Evolutionary conservation across 257 asterid genomes (phyloP).

Genomic region (Solanum medicagineum): DNA sequence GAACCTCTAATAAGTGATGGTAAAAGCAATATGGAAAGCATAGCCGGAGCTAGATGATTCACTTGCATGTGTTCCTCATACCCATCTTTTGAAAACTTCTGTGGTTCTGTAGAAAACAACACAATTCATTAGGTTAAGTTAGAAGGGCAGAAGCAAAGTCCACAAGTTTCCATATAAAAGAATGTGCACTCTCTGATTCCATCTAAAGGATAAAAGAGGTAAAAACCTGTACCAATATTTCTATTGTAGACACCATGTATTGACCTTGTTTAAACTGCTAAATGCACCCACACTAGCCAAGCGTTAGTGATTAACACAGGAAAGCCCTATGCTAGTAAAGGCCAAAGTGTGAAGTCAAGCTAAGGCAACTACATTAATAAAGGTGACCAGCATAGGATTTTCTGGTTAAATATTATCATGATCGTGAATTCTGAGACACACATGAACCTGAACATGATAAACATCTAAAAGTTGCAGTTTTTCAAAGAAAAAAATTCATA

Average conservation of each 20-base stretch:
- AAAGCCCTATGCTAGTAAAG: neutral
- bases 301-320: neutral
- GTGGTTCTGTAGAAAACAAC: slow-evolving; percentile 55
- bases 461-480: neutral
- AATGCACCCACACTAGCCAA: neutral
- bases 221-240: neutral
- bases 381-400: neutral
- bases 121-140: neutral
- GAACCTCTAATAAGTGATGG: slow-evolving; percentile 94
- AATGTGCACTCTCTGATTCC: neutral
- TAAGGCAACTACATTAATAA: neutral
- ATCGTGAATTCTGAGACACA: neutral
- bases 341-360: neutral
- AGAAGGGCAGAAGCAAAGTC: slow-evolving; percentile 1
- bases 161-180: neutral
- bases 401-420: neutral
- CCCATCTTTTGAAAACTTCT: slow-evolving; percentile 72
- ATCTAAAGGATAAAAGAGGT: neutral
- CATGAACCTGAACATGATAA: neutral
- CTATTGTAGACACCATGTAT: neutral
- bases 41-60: slow-evolving; percentile 97
- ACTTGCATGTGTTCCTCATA: slow-evolving; percentile 94
- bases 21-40: slow-evolving; percentile 75
- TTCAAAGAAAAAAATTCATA: neutral
- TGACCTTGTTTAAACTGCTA: neutral